These are phyloP conservation scores for Colletotrichum sp. DNA, from an alignment of 2,329 filamentous ascomycete genomes.

Conservation along the genomic window DNA sequence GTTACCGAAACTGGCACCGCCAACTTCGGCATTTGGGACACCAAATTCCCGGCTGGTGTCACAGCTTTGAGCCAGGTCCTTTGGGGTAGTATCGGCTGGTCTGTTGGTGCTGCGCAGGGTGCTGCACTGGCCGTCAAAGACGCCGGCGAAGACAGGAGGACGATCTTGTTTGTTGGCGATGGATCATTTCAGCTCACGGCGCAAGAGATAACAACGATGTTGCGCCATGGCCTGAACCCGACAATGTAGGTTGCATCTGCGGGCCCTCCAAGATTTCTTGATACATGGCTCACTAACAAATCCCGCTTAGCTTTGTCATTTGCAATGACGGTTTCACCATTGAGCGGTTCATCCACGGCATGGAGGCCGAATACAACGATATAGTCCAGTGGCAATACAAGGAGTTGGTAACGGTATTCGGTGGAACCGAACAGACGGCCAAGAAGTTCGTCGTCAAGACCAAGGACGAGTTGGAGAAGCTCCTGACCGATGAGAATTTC, in stretches of 20 bases:
- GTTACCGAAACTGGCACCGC: constrained; percentile 88
- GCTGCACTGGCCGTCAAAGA: constrained; percentile 80
- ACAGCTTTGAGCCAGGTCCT: constrained; percentile 82
- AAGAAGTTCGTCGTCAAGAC: constrained; percentile 73
- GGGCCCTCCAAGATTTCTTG: background rate
- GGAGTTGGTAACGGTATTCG: constrained; percentile 71
- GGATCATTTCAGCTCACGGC: constrained; percentile 85
- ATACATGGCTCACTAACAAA: constrained; percentile 24
- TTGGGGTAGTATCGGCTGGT: constrained; percentile 71
- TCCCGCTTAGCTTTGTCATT: constrained; percentile 70
- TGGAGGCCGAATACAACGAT: constrained; percentile 82
- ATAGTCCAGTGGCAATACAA: constrained; percentile 78
- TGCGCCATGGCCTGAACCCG: constrained; percentile 74
- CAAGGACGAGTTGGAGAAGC: constrained; percentile 68
- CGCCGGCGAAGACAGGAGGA: constrained; percentile 61
- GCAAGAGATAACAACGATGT: constrained; percentile 85
- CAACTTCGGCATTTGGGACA: constrained; percentile 89
- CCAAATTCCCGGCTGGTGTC: constrained; percentile 78
- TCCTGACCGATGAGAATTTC: constrained; percentile 71
- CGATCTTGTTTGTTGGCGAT: constrained; percentile 88
- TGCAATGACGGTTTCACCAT: constrained; percentile 92
- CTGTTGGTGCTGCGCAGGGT: constrained; percentile 62
- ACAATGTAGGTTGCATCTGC: constrained; percentile 67
- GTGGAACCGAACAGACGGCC: constrained; percentile 59
- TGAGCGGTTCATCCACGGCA: constrained; percentile 86